Percentiles rank a stretch among this genome's conserved stretches.
Evolutionary conservation across 805 yeast genomes (phyloP).

Genomic region (Metschnikowia gruessii): DNA sequence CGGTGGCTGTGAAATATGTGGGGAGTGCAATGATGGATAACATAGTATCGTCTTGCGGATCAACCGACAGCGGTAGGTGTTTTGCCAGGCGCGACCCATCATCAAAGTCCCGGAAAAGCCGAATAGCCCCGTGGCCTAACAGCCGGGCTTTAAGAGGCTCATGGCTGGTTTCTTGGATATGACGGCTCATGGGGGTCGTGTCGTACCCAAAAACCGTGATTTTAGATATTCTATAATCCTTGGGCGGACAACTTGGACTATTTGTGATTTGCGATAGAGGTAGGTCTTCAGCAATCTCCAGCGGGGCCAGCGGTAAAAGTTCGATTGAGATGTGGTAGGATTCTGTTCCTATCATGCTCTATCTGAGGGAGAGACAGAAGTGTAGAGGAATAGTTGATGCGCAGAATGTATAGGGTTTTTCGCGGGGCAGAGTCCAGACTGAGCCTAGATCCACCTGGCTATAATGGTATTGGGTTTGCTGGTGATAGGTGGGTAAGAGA

Average conservation of each 20-base stretch:
- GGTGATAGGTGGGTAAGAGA: no score
- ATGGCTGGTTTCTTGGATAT: constrained; percentile 10
- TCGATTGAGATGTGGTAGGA: constrained; percentile 38
- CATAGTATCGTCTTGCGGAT: constrained; percentile 57
- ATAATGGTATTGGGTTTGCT: no score
- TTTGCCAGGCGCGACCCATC: constrained; percentile 20
- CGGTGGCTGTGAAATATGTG: constrained; percentile 81
- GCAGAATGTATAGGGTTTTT: not conserved
- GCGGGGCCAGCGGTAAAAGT: constrained; percentile 8
- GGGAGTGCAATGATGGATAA: constrained; percentile 85
- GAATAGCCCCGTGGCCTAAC: constrained; percentile 71
- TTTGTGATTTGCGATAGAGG: not conserved
- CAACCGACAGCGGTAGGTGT: not conserved
- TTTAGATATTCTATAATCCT: constrained; percentile 34
- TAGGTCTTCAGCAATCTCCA: not conserved
- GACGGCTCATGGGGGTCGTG: constrained; percentile 4
- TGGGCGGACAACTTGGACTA: not conserved
- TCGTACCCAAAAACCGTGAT: constrained; percentile 24
- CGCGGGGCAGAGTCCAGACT: no score
- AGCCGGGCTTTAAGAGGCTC: constrained; percentile 59
- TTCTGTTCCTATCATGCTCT: constrained; percentile 41
- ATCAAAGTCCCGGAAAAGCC: constrained; percentile 58
- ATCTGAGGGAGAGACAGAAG: not conserved
- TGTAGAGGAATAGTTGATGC: not conserved
- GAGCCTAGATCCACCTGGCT: no score